Evolutionary conservation across 495 filamentous ascomycete genomes (phyloP), one percentile per base, ranked within the genome.

Genomic region (Penicillium samsonianum): DNA sequence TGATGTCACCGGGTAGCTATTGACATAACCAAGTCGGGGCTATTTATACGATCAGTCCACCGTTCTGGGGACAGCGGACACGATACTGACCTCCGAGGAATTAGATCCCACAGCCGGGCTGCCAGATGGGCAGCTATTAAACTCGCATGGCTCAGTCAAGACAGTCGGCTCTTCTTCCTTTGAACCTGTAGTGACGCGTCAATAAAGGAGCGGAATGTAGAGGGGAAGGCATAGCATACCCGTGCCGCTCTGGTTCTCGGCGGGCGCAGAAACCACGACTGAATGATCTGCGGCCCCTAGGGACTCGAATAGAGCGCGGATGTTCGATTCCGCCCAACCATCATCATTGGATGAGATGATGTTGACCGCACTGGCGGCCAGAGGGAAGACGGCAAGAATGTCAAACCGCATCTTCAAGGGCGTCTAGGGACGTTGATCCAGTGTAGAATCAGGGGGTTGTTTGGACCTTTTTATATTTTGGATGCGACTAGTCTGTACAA

Each of bases 271-370:
- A 2, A 90, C 69, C 22, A 90, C 75, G 4, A 82, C 82, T 9
- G 80, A 76, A 59, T 88, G 80, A 0, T 83, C 84, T 0, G 80
- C 78, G 0, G 57, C 67, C 3, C 66, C 73, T 8, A 90, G 72
- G 1, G 77, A 66, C 49, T 80, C 63, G 68, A 82, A 82, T 42
- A 88, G 70, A 2, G 73, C 69, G 16, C 87, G 78, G 31, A 85
- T 75, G 59, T 90, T 88, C 16, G 77, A 79, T 63, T 87, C 86
- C 4, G 85, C 87, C 86, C 86, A 90, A 20, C 87, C 86, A 71
- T 90, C 87, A 59, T 89, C 87, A 62, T 90, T 89, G 48, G 81
- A 82, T 26, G 84, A 83, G 47, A 90, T 67, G 60, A 87, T 82
- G 56, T 84, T 85, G 28, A 78, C 69, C 20, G 74, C 80, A 2